Evolutionary conservation across 2,329 filamentous ascomycete genomes (phyloP).

Genomic region (Colletotrichum sp.): DNA sequence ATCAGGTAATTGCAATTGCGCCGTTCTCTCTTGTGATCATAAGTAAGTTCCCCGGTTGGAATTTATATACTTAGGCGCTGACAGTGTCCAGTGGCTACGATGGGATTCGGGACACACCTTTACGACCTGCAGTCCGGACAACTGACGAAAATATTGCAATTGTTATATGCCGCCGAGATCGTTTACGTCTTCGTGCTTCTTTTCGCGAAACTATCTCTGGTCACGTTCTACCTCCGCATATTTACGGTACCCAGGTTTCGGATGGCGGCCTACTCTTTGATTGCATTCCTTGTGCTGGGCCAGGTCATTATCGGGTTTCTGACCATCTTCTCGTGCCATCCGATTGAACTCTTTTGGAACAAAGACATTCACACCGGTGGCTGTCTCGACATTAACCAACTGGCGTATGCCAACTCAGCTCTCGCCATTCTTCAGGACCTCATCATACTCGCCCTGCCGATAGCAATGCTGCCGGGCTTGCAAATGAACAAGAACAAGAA

Average conservation of each 20-base stretch:
- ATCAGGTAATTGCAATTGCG: background rate
- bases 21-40: conserved; percentile 3
- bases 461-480: conserved; percentile 59
- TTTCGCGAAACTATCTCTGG: conserved; percentile 34
- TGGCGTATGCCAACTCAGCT: conserved; percentile 58
- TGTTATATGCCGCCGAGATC: conserved; percentile 27
- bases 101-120: conserved; percentile 18
- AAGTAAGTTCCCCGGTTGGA: background rate
- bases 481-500: conserved; percentile 61
- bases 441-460: conserved; percentile 55
- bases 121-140: conserved; percentile 16
- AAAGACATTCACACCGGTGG: conserved; percentile 24
- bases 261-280: conserved; percentile 28
- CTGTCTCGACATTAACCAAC: conserved; percentile 47
- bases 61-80: background rate
- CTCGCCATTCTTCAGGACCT: conserved; percentile 56
- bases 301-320: conserved; percentile 34
- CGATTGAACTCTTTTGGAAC: conserved; percentile 33
- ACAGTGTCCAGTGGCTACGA: background rate
- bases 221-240: conserved; percentile 35
- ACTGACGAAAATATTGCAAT: conserved; percentile 2
- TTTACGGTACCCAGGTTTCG: conserved; percentile 29
- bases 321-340: conserved; percentile 32
- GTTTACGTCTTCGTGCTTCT: conserved; percentile 33
- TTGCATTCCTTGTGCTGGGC: conserved; percentile 27